Evolutionary conservation across 164 flowering plant species (phyloP).

Genomic region (Vitis rotundifolia): DNA sequence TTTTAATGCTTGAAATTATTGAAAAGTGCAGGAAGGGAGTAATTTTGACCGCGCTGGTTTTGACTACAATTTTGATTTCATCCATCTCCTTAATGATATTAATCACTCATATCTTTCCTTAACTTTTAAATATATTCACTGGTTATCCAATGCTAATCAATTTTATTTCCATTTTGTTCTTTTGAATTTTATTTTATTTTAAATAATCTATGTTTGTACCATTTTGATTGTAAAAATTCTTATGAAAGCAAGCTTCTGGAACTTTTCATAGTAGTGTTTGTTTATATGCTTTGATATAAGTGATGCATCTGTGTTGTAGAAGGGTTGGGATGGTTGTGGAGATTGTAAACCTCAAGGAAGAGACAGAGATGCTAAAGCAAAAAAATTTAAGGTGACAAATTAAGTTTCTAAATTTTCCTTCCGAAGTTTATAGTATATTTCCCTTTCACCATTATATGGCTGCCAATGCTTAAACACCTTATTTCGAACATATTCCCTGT

Average conservation of each 20-base stretch:
- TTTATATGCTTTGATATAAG: background rate
- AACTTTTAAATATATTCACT: too few relatives aligned
- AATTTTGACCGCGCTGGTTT: too few relatives aligned
- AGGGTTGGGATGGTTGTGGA: conserved; percentile 63
- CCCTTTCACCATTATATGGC: too few relatives aligned
- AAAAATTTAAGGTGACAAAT: conserved; percentile 47
- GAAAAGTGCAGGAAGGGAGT: too few relatives aligned
- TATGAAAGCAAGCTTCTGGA: background rate
- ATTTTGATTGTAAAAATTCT: too few relatives aligned
- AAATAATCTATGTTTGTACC: too few relatives aligned
- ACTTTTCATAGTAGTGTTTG: background rate
- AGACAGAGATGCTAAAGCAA: conserved; percentile 47
- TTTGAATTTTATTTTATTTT: background rate
- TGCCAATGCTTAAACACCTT: background rate
- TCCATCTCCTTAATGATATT: too few relatives aligned
- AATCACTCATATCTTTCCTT: too few relatives aligned
- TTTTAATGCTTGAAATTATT: too few relatives aligned
- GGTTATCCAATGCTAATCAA: background rate
- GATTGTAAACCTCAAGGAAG: conserved; percentile 53
- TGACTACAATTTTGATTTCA: too few relatives aligned
- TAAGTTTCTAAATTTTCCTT: background rate
- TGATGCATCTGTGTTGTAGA: background rate
- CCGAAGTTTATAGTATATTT: too few relatives aligned
- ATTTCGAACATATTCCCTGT: background rate
- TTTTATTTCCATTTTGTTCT: background rate